These are phyloP conservation scores for Plantago elongata DNA, from an alignment of 257 asterid genomes.

Conservation along the genomic window DNA sequence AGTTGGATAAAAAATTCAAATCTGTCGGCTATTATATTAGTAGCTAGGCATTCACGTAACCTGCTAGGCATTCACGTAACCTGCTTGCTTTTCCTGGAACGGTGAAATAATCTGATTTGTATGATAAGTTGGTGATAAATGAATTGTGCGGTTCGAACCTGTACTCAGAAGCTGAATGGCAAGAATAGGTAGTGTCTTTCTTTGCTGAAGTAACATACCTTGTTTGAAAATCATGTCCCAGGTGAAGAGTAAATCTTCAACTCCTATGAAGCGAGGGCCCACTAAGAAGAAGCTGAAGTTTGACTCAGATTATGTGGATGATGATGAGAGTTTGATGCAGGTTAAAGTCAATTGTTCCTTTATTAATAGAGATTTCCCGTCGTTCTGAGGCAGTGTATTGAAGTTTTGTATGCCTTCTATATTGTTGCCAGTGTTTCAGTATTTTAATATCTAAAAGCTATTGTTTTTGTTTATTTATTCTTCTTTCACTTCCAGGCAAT, in stretches of 20 bases:
- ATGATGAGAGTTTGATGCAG: conserved; percentile 71
- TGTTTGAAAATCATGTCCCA: conserved; percentile 30
- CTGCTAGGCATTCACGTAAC: too few relatives aligned
- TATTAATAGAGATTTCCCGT: conserved; percentile 6
- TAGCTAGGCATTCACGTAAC: too few relatives aligned
- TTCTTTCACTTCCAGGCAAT: conserved; percentile 52
- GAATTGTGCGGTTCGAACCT: background rate
- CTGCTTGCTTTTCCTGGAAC: too few relatives aligned
- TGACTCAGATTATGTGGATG: conserved; percentile 58
- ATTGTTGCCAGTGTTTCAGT: background rate
- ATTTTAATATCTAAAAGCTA: background rate
- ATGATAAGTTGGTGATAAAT: too few relatives aligned
- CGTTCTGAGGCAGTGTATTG: conserved; percentile 14
- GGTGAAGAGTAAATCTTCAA: conserved; percentile 41
- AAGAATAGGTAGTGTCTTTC: conserved; percentile 9
- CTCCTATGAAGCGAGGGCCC: conserved; percentile 43
- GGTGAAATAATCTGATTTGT: too few relatives aligned
- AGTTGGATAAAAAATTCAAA: too few relatives aligned
- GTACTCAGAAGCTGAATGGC: background rate
- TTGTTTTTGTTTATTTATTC: background rate
- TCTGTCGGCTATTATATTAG: too few relatives aligned
- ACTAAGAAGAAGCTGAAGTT: conserved; percentile 25
- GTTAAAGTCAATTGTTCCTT: conserved; percentile 24
- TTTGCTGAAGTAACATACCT: conserved; percentile 4
- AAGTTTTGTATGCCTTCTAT: conserved; percentile 3